Evolutionary conservation across 345 rosid genomes (phyloP).

Genomic region (Dimocarpus longan): DNA sequence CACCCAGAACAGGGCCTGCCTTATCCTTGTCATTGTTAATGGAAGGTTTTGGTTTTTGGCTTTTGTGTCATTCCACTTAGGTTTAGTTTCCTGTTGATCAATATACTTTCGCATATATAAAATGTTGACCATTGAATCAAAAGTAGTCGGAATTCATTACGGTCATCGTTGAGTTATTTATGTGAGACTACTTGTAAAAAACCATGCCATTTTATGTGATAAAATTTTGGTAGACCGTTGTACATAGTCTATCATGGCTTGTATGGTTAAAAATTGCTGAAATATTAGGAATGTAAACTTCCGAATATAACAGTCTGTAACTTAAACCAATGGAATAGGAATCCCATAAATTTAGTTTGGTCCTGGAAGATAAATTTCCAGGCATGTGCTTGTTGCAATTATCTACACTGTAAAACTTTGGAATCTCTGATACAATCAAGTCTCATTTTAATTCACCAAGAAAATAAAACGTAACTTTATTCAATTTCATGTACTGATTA

Average conservation of each 20-base stretch:
- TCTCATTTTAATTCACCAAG: background rate
- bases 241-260: background rate
- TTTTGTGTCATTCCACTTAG: background rate
- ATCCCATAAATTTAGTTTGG: background rate
- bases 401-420: no score
- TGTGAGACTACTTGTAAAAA: background rate
- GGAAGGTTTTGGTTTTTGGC: background rate
- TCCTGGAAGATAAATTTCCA: background rate
- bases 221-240: background rate
- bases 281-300: no score
- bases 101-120: background rate
- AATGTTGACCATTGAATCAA: no score
- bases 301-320: background rate
- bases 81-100: background rate
- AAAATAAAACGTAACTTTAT: background rate
- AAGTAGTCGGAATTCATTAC: background rate
- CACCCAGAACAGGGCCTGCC: no score
- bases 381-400: background rate
- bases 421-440: no score
- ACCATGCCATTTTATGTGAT: background rate
- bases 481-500: constrained; percentile 10
- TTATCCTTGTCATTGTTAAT: background rate
- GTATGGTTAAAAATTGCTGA: background rate
- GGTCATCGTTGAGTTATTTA: background rate
- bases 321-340: background rate